Base-by-base conservation (phyloP, 441 rosid species). In the Brassica hybrid region DNA sequence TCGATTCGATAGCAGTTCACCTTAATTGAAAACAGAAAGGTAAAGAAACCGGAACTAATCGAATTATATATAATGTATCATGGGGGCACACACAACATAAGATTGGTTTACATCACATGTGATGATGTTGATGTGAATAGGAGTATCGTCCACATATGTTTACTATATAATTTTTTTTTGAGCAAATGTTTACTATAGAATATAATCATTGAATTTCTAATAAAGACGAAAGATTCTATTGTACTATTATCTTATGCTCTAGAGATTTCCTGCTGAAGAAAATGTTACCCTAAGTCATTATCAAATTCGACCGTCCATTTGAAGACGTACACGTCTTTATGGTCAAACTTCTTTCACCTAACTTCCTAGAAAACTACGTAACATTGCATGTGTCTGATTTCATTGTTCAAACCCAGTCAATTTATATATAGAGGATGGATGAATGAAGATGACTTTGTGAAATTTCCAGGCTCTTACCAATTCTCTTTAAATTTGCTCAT, bases 301-400 rank as follows among this genome's bases (percentile, higher is more conserved):
- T 77, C 87, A 84, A 75, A 61, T 84, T 82, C 67, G 79, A 81
- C 77, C 69, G 63, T 73, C 77, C 75, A 76, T 54, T 72, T 32
- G 34, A 19, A 64, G n/a, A 69, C 76, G 79, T 74, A 79, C 79
- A 79, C 82, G 82, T 56, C 74, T 69, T 36, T 32, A 41, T 60
- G 50, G 84, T 85, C 86, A 83, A 81, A 75, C 78, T 63, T n/a
- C 60, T 50, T 57, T 32, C 62, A 82, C 87, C 91, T 65, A 85
- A 78, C 86, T 19, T 60, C 74, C 27, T 65, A 69, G 72, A 82
- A 85, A 79, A 65, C 58, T 62, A 75, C 43, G 71, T 71, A 30
- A 64, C 45, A 50, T 2, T 62, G 32, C 58, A 66, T 41, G 60
- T 75, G 62, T 17, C 73, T 67, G 21, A 62, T 43, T 63, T 61